Evolutionary conservation across 306 rosid genomes (phyloP), one percentile per base, ranked within the genome.

Genomic region (Quercus gilva): DNA sequence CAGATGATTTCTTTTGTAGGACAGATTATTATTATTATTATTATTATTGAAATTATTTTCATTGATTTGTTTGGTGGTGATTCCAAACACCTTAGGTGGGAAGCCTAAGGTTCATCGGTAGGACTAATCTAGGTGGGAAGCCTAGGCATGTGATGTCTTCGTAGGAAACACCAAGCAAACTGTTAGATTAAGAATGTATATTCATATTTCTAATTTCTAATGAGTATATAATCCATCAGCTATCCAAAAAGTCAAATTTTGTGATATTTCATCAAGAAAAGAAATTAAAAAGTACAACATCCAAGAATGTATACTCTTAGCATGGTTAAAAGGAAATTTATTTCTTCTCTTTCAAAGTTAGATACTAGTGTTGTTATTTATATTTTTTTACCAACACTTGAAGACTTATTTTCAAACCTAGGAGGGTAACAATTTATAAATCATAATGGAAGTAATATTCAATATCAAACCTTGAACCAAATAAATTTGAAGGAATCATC

Each of bases 401-500:
- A 33, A 33, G 23, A 13, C 51, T 33, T 73, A 31, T 3, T 67
- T 63, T 51, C 59, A 15, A 75, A 25, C 77, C 14, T 61, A 57
- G 6, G 71, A 15, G 4, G 13, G 19, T 45, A 10, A 59, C 28
- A 76, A 49, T 49, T 74, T 13, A 2, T 0, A 43, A 15, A 11
- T 52, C 52, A 56, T 26, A 55, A 53, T 41, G 55, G 15, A 33
- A 57, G 26, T 33, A 31, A 45, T 20, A 45, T 45, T 23, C 68
- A 61, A 60, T 75, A 55, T 18, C 77, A 76, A 79, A 95, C 99
- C 98, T 88, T 80, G 69, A 70, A 80, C 98, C 93, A 93, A 80
- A 63, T 80, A 84, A 84, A 95, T 85, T 95, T 95, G 88, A 86
- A 95, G 88, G 84, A 85, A 85, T 95, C 99, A 85, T 95, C 91